Evolutionary conservation across 2,329 filamentous ascomycete genomes (phyloP).

Genomic region (Talaromyces pinophilus): DNA sequence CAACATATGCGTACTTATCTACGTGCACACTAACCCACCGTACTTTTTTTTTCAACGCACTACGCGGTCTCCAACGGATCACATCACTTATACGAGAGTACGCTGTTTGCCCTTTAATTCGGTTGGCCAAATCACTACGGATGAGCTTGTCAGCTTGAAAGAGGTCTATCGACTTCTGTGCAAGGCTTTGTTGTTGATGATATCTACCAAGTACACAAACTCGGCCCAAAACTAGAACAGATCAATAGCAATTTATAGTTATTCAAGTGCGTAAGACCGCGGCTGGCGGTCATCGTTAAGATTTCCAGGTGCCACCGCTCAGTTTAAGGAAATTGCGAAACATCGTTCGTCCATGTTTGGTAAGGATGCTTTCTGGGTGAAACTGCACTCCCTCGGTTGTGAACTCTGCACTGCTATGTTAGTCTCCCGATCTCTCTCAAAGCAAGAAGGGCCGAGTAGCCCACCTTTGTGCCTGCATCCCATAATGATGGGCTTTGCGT

Average conservation of each 20-base stretch:
- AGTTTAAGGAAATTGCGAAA: slow-evolving; percentile 87
- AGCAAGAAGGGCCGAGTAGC: not conserved
- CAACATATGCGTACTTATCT: too few species aligned
- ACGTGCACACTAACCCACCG: too few species aligned
- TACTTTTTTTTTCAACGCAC: too few species aligned
- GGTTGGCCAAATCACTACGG: not conserved
- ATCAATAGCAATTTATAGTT: not conserved
- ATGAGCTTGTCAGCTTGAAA: not conserved
- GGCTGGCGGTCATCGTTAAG: not conserved
- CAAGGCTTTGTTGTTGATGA: not conserved
- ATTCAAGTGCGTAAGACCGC: not conserved
- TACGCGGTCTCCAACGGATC: too few species aligned
- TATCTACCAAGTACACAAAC: not conserved
- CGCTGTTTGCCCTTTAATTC: not conserved
- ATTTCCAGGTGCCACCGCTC: slow-evolving; percentile 86
- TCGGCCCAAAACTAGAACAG: not conserved
- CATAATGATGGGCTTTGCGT: slow-evolving; percentile 84
- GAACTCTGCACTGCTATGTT: slow-evolving; percentile 66
- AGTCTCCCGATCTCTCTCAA: not conserved
- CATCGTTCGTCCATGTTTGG: slow-evolving; percentile 83
- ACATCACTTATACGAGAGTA: not conserved
- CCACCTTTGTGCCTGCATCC: slow-evolving; percentile 79
- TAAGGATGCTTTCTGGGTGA: slow-evolving; percentile 95
- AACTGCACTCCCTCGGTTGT: slow-evolving; percentile 84
- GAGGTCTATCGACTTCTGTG: slow-evolving; percentile 1